Evolutionary conservation across 169 alveolate species (phyloP), one percentile per base, ranked within the genome.

Genomic region (Pseudocohnilembus persalinus): DNA sequence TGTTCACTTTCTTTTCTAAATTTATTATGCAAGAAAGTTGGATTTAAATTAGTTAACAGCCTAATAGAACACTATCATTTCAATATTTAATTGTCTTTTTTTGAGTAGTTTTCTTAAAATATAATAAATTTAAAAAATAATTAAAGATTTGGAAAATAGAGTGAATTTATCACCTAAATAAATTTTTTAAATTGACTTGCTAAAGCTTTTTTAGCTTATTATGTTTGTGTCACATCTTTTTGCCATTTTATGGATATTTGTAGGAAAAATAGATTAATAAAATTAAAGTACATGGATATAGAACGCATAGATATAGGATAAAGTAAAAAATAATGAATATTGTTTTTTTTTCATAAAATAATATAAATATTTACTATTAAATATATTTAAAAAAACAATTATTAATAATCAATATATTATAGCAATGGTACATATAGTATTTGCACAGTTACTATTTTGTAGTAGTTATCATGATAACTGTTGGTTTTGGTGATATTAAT

Each of bases 401-500:
- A n/a, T n/a, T n/a, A n/a, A n/a, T n/a, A n/a, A n/a, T n/a, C n/a
- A n/a, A n/a, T n/a, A n/a, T n/a, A n/a, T 11, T 49, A 11, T 49
- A 49, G 68, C 74, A 85, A 26, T 85, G 89, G 89, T 29, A 28
- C n/a, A 33, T 72, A 75, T 74, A 90, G 49, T 86, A 87, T 82
- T 29, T 88, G 31, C 27, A 90, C 73, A 80, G 90, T n/a, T 79
- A 86, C 33, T 93, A 89, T 84, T 72, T 84, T 30, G 87, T 88
- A 29, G 91, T 91, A 0, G 78, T 91, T 0, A 93, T 95, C 0
- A 93, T 93, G 91, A 91, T 94, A 0, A 93, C 96, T 0, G 96
- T 93, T 1, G 96, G 96, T n/a, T 93, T 75, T 88, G 96, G 96
- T n/a, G 96, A 93, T 77, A 81, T 91, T 32, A 84, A 82, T 24